phyloP scores from a whole-genome alignment of 306 rosid genomes.

The Parietaria judaica region DNA sequence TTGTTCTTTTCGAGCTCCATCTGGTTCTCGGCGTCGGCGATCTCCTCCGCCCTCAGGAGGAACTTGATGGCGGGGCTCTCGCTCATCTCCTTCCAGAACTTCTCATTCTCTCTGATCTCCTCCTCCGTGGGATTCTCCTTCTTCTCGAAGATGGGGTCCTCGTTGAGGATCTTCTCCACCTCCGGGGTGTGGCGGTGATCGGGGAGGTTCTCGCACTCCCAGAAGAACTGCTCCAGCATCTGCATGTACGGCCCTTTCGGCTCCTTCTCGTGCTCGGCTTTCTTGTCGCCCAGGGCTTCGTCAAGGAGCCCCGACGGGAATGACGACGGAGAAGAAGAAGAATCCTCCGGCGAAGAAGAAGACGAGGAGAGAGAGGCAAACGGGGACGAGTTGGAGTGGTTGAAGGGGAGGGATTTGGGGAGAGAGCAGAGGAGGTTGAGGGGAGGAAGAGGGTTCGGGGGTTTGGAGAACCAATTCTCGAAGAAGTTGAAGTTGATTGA shows the following conservation, averaged over 20 bases:
- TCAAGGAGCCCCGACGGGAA: conserved; percentile 33
- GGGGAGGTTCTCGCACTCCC: conserved; percentile 60
- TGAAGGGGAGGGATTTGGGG: conserved; percentile 19
- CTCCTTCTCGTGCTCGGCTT: conserved; percentile 19
- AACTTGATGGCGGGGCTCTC: conserved; percentile 53
- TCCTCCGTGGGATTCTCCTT: conserved; percentile 59
- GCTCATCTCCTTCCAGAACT: conserved; percentile 33
- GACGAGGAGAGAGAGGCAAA: conserved; percentile 51
- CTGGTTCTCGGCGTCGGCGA: conserved; percentile 48
- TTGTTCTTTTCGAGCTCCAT: conserved; percentile 55
- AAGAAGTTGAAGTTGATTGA: conserved; percentile 75
- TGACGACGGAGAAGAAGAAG: conserved; percentile 46
- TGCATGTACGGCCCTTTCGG: conserved; percentile 42
- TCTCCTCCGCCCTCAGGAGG: conserved; percentile 46
- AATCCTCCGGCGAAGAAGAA: conserved; percentile 14
- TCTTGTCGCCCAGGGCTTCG: conserved; percentile 17
- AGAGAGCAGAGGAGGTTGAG: conserved; percentile 29
- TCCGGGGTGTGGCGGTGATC: conserved; percentile 65
- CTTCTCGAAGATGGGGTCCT: conserved; percentile 35
- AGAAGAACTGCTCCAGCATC: conserved; percentile 52
- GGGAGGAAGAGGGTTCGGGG: conserved; percentile 51
- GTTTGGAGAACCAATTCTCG: conserved; percentile 67
- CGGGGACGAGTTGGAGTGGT: conserved; percentile 18
- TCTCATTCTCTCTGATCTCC: conserved; percentile 48
- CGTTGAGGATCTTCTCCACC: conserved; percentile 55